Conservation (phyloP, 108 stramenopile species). For the Fistulifera pelliculosa region DNA sequence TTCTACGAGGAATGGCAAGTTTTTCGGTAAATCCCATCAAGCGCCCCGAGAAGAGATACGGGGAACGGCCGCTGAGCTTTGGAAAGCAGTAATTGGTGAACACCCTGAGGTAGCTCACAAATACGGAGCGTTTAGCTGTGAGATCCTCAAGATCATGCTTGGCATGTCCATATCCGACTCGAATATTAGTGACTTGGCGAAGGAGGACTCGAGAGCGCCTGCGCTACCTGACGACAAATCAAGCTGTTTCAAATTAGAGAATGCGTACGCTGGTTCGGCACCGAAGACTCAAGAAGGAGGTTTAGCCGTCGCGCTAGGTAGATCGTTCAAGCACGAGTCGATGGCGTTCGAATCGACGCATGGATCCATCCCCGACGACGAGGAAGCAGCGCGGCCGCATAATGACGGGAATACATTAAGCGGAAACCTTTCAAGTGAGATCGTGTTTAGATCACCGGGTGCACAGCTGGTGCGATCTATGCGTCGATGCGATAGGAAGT, state of each 20-base stretch:
- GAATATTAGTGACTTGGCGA: neutral
- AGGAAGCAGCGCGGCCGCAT: neutral
- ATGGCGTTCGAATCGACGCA: neutral
- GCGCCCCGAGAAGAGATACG: slow-evolving; percentile 8
- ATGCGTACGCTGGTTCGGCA: slow-evolving; percentile 14
- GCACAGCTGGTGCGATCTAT: slow-evolving; percentile 72
- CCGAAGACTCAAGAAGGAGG: slow-evolving; percentile 27
- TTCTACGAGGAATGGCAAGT: neutral
- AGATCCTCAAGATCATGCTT: slow-evolving; percentile 79
- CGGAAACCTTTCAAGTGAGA: too few relatives aligned
- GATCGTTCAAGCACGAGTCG: slow-evolving; percentile 11
- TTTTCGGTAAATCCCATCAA: slow-evolving; percentile 1
- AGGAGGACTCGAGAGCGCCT: too few relatives aligned
- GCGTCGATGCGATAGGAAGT: slow-evolving; percentile 67
- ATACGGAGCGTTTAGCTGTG: slow-evolving; percentile 66
- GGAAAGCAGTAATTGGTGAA: slow-evolving; percentile 55
- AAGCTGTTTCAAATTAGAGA: neutral
- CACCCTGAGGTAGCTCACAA: slow-evolving; percentile 65
- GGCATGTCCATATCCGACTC: slow-evolving; percentile 33
- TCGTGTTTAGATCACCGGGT: slow-evolving; percentile 20
- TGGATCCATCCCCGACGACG: neutral
- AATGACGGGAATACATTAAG: neutral
- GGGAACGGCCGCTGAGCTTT: slow-evolving; percentile 55
- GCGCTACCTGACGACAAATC: neutral
- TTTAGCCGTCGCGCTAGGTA: slow-evolving; percentile 31